Conservation (phyloP, 73 alveolate species). For the Paramecium sonneborni region DNA sequence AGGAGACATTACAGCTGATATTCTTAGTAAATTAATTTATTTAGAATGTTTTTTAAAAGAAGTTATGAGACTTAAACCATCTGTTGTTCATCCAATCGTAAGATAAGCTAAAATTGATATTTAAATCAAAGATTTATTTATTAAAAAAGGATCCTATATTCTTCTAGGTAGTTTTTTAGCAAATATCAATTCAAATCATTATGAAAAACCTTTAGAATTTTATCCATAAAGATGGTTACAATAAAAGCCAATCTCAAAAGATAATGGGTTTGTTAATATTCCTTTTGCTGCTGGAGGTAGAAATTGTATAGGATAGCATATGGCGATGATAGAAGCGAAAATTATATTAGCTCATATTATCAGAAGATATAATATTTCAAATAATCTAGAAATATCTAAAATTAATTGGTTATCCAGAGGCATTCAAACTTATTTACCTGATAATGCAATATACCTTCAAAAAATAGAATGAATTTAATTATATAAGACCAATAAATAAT, state of each 20-base stretch:
- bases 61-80: conserved; percentile 1
- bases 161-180: neutral
- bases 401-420: neutral
- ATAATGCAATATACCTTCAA: neutral
- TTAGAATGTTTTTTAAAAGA: neutral
- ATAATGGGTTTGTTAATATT: neutral
- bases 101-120: conserved; percentile 9
- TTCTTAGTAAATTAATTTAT: neutral
- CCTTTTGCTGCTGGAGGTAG: conserved; percentile 69
- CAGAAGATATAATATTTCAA: neutral
- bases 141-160: neutral
- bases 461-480: neutral
- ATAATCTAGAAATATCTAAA: neutral
- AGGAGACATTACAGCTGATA: neutral
- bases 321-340: conserved; percentile 32
- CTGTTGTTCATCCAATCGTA: neutral
- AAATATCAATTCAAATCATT: neutral
- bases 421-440: neutral
- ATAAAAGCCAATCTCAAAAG: neutral
- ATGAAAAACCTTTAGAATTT: conserved; percentile 32
- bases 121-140: neutral
- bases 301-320: conserved; percentile 68
- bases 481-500: too few relatives aligned
- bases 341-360: neutral
- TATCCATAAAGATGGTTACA: conserved; percentile 4